Evolutionary conservation across 1,284 basidiomycete genomes (phyloP).

Genomic region (Volvariella volvacea): DNA sequence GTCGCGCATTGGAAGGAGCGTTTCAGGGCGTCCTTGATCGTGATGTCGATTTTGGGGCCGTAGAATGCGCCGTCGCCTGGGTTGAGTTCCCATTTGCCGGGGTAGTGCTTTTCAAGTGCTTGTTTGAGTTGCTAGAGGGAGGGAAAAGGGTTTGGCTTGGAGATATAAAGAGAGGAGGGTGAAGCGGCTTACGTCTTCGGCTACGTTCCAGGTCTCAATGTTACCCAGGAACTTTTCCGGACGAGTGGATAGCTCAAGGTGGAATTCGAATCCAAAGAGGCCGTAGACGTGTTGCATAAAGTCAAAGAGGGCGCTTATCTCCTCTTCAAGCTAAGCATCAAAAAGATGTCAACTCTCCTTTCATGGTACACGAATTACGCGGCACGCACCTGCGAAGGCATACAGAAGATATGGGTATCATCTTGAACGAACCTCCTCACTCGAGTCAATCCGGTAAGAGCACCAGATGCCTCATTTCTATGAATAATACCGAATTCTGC

Average conservation of each 20-base stretch:
- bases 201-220: constrained; percentile 85
- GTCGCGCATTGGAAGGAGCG: constrained; percentile 98
- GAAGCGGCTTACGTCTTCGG: constrained; percentile 59
- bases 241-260: constrained; percentile 91
- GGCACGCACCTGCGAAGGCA: constrained; percentile 70
- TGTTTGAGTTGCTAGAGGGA: constrained; percentile 67
- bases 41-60: constrained; percentile 97
- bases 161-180: neutral
- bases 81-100: constrained; percentile 91
- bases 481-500: constrained; percentile 99
- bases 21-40: constrained; percentile 87
- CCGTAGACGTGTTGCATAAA: constrained; percentile 95
- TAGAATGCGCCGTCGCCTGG: constrained; percentile 98
- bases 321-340: constrained; percentile 68
- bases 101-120: constrained; percentile 83
- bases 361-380: no score
- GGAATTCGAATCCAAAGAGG: constrained; percentile 96
- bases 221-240: constrained; percentile 94
- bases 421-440: constrained; percentile 97
- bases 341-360: constrained; percentile 1
- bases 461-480: constrained; percentile 94
- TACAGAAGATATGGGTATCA: constrained; percentile 97
- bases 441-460: constrained; percentile 88
- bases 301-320: constrained; percentile 86
- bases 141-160: neutral